phyloP scores from a whole-genome alignment of 306 rosid genomes.

The Mucuna pruriens region DNA sequence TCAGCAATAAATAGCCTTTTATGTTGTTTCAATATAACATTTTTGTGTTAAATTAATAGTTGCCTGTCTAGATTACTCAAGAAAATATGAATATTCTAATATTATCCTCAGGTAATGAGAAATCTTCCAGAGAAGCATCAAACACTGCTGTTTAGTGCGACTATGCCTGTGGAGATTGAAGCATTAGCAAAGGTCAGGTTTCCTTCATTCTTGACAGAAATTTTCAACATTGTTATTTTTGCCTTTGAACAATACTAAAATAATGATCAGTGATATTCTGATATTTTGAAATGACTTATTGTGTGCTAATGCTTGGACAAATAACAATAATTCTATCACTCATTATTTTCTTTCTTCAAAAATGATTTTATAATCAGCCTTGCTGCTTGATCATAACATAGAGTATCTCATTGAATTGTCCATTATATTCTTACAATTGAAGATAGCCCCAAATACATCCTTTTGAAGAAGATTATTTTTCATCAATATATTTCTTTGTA shows the following conservation, averaged over 20 bases:
- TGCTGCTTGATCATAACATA: too few species aligned
- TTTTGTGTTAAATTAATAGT: not conserved
- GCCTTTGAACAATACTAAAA: conserved; percentile 7
- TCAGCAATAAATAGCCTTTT: not conserved
- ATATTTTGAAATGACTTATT: conserved; percentile 19
- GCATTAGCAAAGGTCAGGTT: conserved; percentile 70
- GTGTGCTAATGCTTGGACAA: conserved; percentile 25
- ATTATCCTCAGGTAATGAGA: conserved; percentile 69
- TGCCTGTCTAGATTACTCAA: conserved; percentile 16
- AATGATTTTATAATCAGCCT: too few species aligned
- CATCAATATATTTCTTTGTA: conserved; percentile 7
- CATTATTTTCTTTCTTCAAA: conserved; percentile 13
- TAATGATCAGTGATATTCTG: not conserved
- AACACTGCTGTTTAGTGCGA: conserved; percentile 85
- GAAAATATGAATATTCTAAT: conserved; percentile 27
- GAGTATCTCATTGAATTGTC: too few species aligned
- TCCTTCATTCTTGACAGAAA: conserved; percentile 13
- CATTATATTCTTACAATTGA: conserved; percentile 10
- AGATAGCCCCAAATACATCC: not conserved
- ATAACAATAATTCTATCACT: not conserved
- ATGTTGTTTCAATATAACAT: conserved; percentile 6
- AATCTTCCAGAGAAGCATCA: conserved; percentile 84
- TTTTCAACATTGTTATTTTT: conserved; percentile 4
- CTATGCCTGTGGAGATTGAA: conserved; percentile 93
- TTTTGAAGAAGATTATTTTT: conserved; percentile 17